phyloP scores from a whole-genome alignment of 2,329 filamentous ascomycete genomes.

The Botrytis medusae region DNA sequence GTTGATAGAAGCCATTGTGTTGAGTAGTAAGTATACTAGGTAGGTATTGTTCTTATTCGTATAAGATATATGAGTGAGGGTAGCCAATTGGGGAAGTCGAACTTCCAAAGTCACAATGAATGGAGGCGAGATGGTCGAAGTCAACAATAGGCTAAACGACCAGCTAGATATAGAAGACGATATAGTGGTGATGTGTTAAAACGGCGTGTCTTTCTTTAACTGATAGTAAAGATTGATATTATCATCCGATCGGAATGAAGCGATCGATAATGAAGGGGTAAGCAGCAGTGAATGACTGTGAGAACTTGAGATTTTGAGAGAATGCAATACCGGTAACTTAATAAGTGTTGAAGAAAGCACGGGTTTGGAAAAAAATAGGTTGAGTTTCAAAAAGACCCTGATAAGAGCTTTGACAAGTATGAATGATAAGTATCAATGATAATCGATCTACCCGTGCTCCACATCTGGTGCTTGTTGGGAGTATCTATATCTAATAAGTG shows the following conservation, averaged over 20 bases:
- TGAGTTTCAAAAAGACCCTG: not conserved
- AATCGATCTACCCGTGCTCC: conserved; percentile 5
- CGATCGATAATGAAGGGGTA: not conserved
- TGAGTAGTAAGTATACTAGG: too few species aligned
- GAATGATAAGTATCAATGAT: not conserved
- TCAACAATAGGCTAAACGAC: not conserved
- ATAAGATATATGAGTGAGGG: not conserved
- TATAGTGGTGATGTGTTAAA: not conserved
- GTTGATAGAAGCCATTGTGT: conserved; percentile 15
- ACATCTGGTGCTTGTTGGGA: not conserved
- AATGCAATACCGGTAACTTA: not conserved
- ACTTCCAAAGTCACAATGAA: not conserved
- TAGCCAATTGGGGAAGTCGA: not conserved
- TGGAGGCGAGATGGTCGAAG: not conserved
- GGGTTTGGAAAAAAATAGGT: not conserved
- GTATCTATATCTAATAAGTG: not conserved
- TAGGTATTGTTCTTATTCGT: not conserved
- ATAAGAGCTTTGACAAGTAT: conserved; percentile 10
- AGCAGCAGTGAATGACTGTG: not conserved
- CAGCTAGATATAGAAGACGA: not conserved
- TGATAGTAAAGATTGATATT: not conserved
- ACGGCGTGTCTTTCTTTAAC: not conserved
- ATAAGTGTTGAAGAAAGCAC: not conserved
- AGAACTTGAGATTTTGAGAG: not conserved
- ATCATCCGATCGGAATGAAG: not conserved